These are phyloP conservation scores for Penicillium riverlandense DNA, from an alignment of 495 filamentous ascomycete genomes.

Conservation along the genomic window DNA sequence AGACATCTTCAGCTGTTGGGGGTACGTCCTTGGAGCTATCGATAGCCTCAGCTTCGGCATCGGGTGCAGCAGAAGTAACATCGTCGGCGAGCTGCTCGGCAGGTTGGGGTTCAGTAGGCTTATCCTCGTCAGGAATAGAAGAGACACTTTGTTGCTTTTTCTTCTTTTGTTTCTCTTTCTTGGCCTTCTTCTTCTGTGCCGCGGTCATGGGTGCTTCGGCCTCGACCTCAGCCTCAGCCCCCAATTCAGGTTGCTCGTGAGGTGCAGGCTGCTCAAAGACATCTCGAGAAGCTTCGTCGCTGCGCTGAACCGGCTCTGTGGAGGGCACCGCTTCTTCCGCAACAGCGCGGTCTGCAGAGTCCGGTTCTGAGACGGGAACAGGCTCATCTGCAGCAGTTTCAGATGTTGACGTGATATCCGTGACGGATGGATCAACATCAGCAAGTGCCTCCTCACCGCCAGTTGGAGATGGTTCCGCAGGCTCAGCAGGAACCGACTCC, in stretches of 20 bases:
- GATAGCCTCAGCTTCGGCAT: neutral
- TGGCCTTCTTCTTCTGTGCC: constrained; percentile 30
- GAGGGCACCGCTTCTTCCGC: neutral
- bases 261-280: neutral
- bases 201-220: constrained; percentile 15
- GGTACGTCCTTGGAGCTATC: neutral
- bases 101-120: constrained; percentile 5
- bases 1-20: neutral
- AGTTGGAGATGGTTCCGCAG: constrained; percentile 9
- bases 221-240: constrained; percentile 5
- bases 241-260: constrained; percentile 2
- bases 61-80: too few relatives aligned
- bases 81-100: neutral
- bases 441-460: constrained; percentile 13
- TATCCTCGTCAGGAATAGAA: constrained; percentile 10
- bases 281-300: neutral
- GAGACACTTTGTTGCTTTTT: constrained; percentile 10
- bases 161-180: constrained; percentile 34
- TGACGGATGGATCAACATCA: constrained; percentile 1
- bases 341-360: neutral
- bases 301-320: neutral
- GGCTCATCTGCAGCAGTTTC: constrained; percentile 6
- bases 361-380: neutral
- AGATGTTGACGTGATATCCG: neutral
- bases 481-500: constrained; percentile 4